Evolutionary conservation across 805 yeast species (phyloP), one percentile per base, ranked within the genome.

Genomic region (Saturnispora serradocipensis): DNA sequence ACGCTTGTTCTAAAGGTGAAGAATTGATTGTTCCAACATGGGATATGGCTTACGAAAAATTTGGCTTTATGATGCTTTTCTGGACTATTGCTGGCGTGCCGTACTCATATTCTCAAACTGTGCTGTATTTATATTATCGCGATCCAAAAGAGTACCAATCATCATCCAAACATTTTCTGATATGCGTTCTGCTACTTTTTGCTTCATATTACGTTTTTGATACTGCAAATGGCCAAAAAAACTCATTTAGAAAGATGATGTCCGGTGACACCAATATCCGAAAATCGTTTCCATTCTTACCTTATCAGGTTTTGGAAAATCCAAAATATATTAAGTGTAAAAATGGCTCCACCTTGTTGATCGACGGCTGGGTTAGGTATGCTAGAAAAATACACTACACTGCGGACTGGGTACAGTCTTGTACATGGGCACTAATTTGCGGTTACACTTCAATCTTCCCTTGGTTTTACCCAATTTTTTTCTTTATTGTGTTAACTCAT

Each of bases 1-100:
- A 93, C 64, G 97, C 97, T 2, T 91, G 98, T 70, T 84, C 95
- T 52, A 93, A 93, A 71, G 99, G 97, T 60, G 99, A 93, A 71
- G 98, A 93, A 67, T 74, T 91, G 61, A 93, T 93, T 66, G 96
- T 90, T 56, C 96, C 98, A 60, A 86, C 96, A 18, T 93, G 99
- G 98, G 99, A 93, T 69, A 91, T 93, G 97, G 97, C 96, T 32
- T 93, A 93, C 69, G 99, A 93, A 69, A 93, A 93, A 72, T 93
- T 93, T 62, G 99, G 99, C n/a, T 93, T 93, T 75, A 90, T 93
- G 98, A 79, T 93, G 58, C 81, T 90, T 61, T 93, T 93, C 76
- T 93, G 99, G 99, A 93, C 93, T 73, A 88, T 93, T 67, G 97
- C 97, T 32, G 99, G 99, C 61, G 99, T 93, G 42, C 99, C 99